Evolutionary conservation across 345 rosid genomes (phyloP).

Genomic region (Melaleuca quinquenervia): DNA sequence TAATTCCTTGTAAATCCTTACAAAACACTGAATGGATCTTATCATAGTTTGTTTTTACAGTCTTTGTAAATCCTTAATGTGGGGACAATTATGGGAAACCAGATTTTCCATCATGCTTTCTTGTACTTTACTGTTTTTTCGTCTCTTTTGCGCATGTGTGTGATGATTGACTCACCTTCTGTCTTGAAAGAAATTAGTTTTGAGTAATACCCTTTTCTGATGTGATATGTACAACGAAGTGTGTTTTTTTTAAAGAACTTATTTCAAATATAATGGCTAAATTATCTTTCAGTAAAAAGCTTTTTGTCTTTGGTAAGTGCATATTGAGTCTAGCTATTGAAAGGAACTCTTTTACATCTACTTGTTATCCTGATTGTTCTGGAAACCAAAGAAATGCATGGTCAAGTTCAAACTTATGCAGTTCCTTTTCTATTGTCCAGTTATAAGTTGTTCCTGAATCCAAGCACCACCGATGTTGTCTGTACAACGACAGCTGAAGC

Average conservation of each 20-base stretch:
- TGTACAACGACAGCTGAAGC: constrained; percentile 99
- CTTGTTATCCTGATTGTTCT: neutral
- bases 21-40: neutral
- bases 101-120: neutral
- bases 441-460: constrained; percentile 88
- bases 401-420: neutral
- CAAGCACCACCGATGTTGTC: constrained; percentile 97
- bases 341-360: neutral
- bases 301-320: neutral
- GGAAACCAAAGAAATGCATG: neutral
- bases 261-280: neutral
- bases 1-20: neutral
- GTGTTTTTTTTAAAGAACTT: neutral
- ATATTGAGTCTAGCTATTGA: neutral
- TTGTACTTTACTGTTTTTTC: neutral
- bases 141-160: neutral
- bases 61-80: neutral
- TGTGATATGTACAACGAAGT: neutral
- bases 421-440: constrained; percentile 25
- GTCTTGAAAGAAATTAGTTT: neutral
- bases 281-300: neutral
- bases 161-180: neutral
- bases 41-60: neutral
- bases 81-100: neutral
- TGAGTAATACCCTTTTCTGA: neutral